Evolutionary conservation across 768 basidiomycete species (phyloP), one percentile per base, ranked within the genome.

Genomic region (Boletellus ananas): DNA sequence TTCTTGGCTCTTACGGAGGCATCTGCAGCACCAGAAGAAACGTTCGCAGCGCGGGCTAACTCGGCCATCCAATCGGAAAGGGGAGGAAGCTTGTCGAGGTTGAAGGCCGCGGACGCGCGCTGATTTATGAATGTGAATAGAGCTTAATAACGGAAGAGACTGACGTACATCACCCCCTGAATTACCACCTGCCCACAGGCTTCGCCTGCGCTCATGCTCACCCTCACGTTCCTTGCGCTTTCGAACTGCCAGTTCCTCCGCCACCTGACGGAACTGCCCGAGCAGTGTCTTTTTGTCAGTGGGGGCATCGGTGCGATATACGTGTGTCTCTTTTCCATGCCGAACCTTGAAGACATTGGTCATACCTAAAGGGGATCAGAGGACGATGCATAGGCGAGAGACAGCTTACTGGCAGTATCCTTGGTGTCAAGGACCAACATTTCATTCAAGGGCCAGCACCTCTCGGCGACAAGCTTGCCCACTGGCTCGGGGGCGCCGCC

Each of bases 341-440:
- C 88, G 79, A 55, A 99, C 83, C 74, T 97, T 97, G 77, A 98
- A 89, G 4, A 97, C 94, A 59, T 98, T 96, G n/a, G 86, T 91
- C 77, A 98, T 85, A 43, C 71, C 86, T 82, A 43, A 16, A 45
- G 34, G 44, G 31, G 23, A 40, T 56, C 37, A 58, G 34, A 51
- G 36, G 39, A 40, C 7, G 36, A 43, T 45, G 38, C 1, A 12
- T 7, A 4, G 6, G 44, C 20, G 16, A 48, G 31, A 40, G n/a
- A 13, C n/a, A 14, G 57, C 85, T 56, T 50, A 94, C 94, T 86
- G 6, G 91, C 78, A 4, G 92, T 87, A 68, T 98, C 96, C 68
- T 97, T 98, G 31, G 95, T 91, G 66, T 99, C 96, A 17, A 95
- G 78, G 0, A 98, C 93, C 34, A 95, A 71, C 79, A 98, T 91